These are phyloP conservation scores for Penicillium subrubescens DNA, from an alignment of 495 filamentous ascomycete species.

Conservation along the genomic window DNA sequence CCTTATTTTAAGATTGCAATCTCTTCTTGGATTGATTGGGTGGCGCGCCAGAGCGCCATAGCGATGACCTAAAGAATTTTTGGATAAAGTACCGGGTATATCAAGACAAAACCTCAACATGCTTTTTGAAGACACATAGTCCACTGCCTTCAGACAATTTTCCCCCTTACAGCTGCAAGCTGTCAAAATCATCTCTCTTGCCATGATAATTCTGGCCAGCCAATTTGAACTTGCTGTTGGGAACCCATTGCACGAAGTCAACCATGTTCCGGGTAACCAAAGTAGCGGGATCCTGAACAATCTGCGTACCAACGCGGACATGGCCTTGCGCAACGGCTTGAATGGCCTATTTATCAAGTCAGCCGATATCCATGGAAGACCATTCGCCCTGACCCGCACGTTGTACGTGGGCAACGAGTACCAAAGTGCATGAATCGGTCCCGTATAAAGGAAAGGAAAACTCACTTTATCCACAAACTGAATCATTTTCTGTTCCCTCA, in stretches of 20 bases:
- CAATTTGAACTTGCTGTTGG: conserved; percentile 94
- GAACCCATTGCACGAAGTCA: conserved; percentile 97
- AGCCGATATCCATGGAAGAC: neutral
- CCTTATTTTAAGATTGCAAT: no score
- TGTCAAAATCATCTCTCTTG: conserved; percentile 95
- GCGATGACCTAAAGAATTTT: no score
- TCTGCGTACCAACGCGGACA: conserved; percentile 88
- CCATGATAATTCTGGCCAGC: conserved; percentile 92
- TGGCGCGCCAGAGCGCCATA: no score
- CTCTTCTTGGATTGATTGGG: no score
- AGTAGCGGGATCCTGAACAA: conserved; percentile 75
- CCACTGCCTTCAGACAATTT: neutral
- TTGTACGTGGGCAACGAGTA: neutral
- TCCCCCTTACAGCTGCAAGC: conserved; percentile 55
- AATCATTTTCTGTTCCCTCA: conserved; percentile 83
- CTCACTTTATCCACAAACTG: conserved; percentile 51
- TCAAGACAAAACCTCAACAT: conserved; percentile 28
- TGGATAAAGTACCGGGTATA: conserved; percentile 36
- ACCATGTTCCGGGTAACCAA: conserved; percentile 74
- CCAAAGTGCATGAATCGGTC: neutral
- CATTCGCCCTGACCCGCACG: neutral
- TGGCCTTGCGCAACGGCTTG: conserved; percentile 95
- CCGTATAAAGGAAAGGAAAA: conserved; percentile 1
- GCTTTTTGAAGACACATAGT: conserved; percentile 18
- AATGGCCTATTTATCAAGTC: conserved; percentile 49